These are phyloP conservation scores for Coniochaeta pulveracea DNA, from an alignment of 2,329 filamentous ascomycete species.

Conservation along the genomic window DNA sequence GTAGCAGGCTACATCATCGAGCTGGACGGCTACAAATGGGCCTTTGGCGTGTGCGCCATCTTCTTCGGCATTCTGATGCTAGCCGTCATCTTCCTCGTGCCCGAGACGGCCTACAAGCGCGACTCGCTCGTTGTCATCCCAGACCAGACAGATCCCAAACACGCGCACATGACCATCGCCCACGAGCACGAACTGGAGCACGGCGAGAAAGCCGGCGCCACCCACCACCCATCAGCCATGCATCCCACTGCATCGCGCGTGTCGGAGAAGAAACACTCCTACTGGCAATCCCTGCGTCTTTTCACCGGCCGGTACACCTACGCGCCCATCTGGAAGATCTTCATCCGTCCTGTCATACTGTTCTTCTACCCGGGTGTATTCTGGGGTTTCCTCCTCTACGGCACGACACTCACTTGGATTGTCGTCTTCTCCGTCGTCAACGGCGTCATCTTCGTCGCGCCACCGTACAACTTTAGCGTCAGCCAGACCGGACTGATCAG, in stretches of 20 bases:
- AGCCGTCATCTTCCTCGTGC: slow-evolving; percentile 34
- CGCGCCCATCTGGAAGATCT: slow-evolving; percentile 26
- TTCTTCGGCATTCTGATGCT: slow-evolving; percentile 30
- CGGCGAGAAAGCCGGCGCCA: slow-evolving; percentile 6
- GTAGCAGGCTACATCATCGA: slow-evolving; percentile 29
- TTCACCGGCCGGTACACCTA: slow-evolving; percentile 23
- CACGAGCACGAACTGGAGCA: slow-evolving; percentile 9
- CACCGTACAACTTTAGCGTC: slow-evolving; percentile 39
- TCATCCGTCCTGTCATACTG: slow-evolving; percentile 32
- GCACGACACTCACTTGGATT: slow-evolving; percentile 17
- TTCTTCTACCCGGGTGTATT: slow-evolving; percentile 38
- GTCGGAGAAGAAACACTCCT: slow-evolving; percentile 20
- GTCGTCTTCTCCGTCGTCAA: slow-evolving; percentile 34
- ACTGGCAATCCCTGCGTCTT: slow-evolving; percentile 19
- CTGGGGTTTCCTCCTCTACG: slow-evolving; percentile 37
- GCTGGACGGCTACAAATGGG: slow-evolving; percentile 28
- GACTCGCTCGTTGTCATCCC: slow-evolving; percentile 11
- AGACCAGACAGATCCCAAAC: slow-evolving; percentile 3
- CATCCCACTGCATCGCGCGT: background rate
- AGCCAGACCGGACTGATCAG: slow-evolving; percentile 37
- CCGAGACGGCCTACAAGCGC: slow-evolving; percentile 36
- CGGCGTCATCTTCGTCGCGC: slow-evolving; percentile 33
- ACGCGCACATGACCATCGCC: slow-evolving; percentile 9
- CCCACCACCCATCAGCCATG: background rate
- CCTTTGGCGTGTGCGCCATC: slow-evolving; percentile 34